Evolutionary conservation across 257 asterid genomes (phyloP), one percentile per base, ranked within the genome.

Genomic region (Petunia axillaris): DNA sequence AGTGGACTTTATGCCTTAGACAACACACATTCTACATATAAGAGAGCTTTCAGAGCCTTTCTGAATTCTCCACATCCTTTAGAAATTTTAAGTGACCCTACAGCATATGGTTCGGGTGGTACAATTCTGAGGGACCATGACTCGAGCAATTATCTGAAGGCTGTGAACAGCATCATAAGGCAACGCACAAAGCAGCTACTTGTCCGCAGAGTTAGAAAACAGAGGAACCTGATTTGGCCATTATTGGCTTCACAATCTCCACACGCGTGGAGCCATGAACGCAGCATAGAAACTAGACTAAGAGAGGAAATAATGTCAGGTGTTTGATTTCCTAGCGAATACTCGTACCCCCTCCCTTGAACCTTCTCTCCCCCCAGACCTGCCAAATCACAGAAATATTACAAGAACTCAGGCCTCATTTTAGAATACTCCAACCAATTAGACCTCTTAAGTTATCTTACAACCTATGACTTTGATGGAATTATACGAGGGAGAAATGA

Each of bases 81-180:
- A 0, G 97, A 93, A 77, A 94, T 94, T n/a, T 89, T 94, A 5
- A 89, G 98, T 64, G 93, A 90, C 57, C 96, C 97, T 2, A 82
- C 89, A 35, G 98, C 98, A 0, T 94, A 94, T 44, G 98, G 98
- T 8, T 90, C 95, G 0, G 91, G 91, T 75, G 98, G 97, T 8
- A 90, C 93, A 37, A 94, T 93, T 82, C 58, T 91, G 1, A 82
- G 98, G 89, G 97, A 94, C 89, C 98, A 94, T 52, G 95, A 94
- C 62, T 90, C 97, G 6, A 90, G 93, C 89, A 94, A 91, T 89
- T 93, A 94, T 87, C 74, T 92, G 60, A 94, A 89, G 91, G 97
- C 92, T 3, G 85, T 89, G 81, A 90, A 91, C 57, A 89, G 83
- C 67, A 87, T 91, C 3, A 84, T 91, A 67, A 85, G 91, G 62